Evolutionary conservation across 371 early-diverging fungal species (phyloP), one percentile per base, ranked within the genome.

Genomic region (Rhizopus stolonifer): DNA sequence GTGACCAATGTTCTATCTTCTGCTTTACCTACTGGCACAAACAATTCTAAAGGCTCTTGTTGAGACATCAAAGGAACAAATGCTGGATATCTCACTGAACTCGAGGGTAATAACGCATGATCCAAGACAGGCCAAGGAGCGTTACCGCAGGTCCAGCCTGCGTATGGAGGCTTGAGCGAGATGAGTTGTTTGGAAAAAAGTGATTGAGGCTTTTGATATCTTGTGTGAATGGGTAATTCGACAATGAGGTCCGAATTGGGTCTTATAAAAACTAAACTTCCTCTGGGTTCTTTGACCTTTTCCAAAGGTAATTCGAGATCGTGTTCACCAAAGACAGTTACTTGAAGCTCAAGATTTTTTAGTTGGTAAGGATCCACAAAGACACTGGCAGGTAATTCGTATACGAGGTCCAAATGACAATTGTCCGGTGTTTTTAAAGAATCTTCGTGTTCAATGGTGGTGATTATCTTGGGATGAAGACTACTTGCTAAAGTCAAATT

Each of bases 361-460:
- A 77, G 52, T 48, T 78, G 78, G 34, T 78, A 66, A 5, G 62
- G 69, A 53, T 78, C 78, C 22, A 72, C 74, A 65, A 78, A 78
- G 4, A 72, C 69, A 36, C 71, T 74, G 2, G 74, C 65, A 13
- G 78, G 78, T 11, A 78, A 49, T 36, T 58, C 52, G 23, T 72
- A 74, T 13, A 78, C 46, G 11, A 70, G 22, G 18, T 78, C 74
- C 0, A 74, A 26, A 4, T 48, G 25, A 43, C 78, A 78, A 17
- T 58, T 23, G 8, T 46, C 9, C 1, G 4, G 8, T 3, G 53
- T 36, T 14, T 17, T 29, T 36, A 19, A 7, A 14, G 11, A 21
- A 19, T 43, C 34, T 2, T 50, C 46, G 8, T 48, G 17, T 14
- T 54, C n/a, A 14, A 72, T 7, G 14, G 11, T 22, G 17, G 67